These are phyloP conservation scores for Echeveria elegans DNA, from an alignment of 164 flowering plant species.

Conservation along the genomic window DNA sequence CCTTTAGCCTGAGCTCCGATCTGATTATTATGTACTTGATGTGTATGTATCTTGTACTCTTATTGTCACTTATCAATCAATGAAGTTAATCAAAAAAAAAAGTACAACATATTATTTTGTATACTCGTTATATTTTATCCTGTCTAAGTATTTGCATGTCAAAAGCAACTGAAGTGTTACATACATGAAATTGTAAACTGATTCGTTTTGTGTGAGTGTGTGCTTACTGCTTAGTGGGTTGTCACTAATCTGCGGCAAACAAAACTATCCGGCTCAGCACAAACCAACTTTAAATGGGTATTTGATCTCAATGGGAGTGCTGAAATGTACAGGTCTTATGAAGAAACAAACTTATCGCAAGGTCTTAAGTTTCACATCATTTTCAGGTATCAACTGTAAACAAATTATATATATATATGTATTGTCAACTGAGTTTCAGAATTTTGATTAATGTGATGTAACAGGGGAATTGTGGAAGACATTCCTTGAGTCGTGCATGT, in stretches of 20 bases:
- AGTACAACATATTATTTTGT: no score
- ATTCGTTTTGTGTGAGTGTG: no score
- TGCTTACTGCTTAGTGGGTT: constrained; percentile 89
- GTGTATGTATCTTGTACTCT: no score
- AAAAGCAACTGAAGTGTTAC: no score
- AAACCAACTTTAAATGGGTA: constrained; percentile 66
- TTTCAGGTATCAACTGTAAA: no score
- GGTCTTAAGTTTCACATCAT: background rate
- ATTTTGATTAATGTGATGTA: background rate
- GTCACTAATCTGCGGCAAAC: constrained; percentile 72
- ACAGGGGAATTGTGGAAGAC: constrained; percentile 80
- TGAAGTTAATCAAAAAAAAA: no score
- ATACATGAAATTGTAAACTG: no score
- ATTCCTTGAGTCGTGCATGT: constrained; percentile 85
- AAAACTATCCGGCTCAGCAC: constrained; percentile 28
- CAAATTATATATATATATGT: background rate
- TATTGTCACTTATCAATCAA: no score
- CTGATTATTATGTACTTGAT: no score
- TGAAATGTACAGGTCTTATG: constrained; percentile 85
- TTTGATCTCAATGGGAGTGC: constrained; percentile 79
- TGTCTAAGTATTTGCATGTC: no score
- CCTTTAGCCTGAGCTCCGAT: no score
- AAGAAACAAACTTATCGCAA: constrained; percentile 89
- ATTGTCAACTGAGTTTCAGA: background rate
- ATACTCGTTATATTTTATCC: no score